Evolutionary conservation across 2,329 filamentous ascomycete genomes (phyloP).

Genomic region (Colletotrichum falcatum): DNA sequence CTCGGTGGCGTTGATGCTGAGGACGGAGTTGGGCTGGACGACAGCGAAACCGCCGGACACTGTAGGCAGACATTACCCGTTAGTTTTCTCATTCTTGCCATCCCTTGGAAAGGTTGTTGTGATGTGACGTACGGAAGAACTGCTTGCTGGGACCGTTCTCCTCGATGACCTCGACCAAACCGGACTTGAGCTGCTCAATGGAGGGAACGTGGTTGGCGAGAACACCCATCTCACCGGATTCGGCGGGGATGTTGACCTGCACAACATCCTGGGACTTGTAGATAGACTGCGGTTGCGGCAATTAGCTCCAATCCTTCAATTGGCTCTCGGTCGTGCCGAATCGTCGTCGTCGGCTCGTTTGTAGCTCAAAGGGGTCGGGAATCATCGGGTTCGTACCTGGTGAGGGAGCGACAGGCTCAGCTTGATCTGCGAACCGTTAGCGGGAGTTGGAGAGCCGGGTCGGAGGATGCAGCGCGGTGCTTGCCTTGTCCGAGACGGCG

Average conservation of each 20-base stretch:
- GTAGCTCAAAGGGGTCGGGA: slow-evolving; percentile 12
- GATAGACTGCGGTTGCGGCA: slow-evolving; percentile 71
- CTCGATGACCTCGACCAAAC: slow-evolving; percentile 94
- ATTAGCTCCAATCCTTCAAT: slow-evolving; percentile 58
- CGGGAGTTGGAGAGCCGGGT: slow-evolving; percentile 43
- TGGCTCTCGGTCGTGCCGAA: slow-evolving; percentile 36
- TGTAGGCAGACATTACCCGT: slow-evolving; percentile 53
- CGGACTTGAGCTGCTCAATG: slow-evolving; percentile 98
- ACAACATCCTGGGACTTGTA: slow-evolving; percentile 79
- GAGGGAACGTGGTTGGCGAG: slow-evolving; percentile 98
- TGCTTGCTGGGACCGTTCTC: slow-evolving; percentile 91
- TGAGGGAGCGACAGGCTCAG: slow-evolving; percentile 97
- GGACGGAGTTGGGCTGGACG: slow-evolving; percentile 91
- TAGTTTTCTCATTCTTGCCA: slow-evolving; percentile 25
- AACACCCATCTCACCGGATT: slow-evolving; percentile 99
- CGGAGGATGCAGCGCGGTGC: slow-evolving; percentile 45
- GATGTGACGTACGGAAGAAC: slow-evolving; percentile 87
- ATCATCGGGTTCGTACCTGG: slow-evolving; percentile 77
- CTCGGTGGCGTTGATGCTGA: slow-evolving; percentile 99
- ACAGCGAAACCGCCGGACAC: slow-evolving; percentile 97
- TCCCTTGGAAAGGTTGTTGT: slow-evolving; percentile 41
- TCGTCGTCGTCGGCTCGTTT: slow-evolving; percentile 20
- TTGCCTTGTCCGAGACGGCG: slow-evolving; percentile 84
- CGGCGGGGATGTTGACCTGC: slow-evolving; percentile 98
- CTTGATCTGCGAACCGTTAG: slow-evolving; percentile 77